These are phyloP conservation scores for Ascochyta lentis DNA, from an alignment of 2,329 filamentous ascomycete genomes.

Conservation along the genomic window DNA sequence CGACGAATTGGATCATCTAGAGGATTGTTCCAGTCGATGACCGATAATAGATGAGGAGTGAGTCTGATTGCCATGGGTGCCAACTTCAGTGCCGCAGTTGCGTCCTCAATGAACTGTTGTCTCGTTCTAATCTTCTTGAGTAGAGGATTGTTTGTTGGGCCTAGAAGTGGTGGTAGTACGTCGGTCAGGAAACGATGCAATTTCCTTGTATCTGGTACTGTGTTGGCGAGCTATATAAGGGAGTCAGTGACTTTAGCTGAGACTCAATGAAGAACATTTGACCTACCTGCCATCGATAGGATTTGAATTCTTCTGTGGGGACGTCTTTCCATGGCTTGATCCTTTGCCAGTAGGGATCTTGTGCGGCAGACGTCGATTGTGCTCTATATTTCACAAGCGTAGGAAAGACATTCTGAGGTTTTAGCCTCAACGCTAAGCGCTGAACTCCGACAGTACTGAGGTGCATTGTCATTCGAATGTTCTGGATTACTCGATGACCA, in stretches of 20 bases:
- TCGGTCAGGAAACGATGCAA: constrained; percentile 58
- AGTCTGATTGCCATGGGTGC: constrained; percentile 68
- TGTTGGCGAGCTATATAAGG: constrained; percentile 54
- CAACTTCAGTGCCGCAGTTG: constrained; percentile 58
- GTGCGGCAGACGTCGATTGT: constrained; percentile 19
- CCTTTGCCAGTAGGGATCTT: constrained; percentile 58
- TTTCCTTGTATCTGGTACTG: constrained; percentile 57
- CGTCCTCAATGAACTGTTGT: constrained; percentile 62
- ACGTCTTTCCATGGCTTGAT: constrained; percentile 60
- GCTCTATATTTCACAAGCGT: constrained; percentile 8
- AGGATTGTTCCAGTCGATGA: constrained; percentile 66
- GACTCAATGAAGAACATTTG: neutral
- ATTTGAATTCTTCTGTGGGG: constrained; percentile 57
- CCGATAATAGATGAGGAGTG: constrained; percentile 66
- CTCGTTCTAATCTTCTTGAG: constrained; percentile 53
- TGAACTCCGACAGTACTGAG: neutral
- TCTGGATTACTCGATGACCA: neutral
- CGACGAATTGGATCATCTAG: constrained; percentile 65
- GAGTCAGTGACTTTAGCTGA: constrained; percentile 2
- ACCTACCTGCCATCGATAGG: constrained; percentile 63
- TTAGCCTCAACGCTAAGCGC: constrained; percentile 2
- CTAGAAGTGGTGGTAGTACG: constrained; percentile 60
- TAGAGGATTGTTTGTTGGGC: constrained; percentile 39
- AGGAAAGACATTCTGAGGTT: neutral
- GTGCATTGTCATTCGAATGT: constrained; percentile 8